Conservation (phyloP, 306 rosid species). For the Quercus cerris region DNA sequence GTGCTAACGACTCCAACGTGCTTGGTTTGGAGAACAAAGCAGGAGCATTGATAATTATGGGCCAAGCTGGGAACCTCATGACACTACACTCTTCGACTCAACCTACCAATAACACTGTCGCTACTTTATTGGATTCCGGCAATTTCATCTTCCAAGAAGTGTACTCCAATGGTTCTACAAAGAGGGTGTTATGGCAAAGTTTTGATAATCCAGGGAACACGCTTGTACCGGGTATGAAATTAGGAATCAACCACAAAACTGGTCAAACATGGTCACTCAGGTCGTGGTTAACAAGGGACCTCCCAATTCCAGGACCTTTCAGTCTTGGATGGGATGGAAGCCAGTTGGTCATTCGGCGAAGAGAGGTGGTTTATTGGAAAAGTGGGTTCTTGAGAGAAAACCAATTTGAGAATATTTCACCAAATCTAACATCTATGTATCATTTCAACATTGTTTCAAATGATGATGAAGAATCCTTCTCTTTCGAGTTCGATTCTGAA, state of each 20-base stretch:
- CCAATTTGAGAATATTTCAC: too few relatives aligned
- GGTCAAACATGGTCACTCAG: neutral
- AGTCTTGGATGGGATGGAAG: too few relatives aligned
- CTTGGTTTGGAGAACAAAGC: too few relatives aligned
- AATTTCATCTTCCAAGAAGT: constrained; percentile 11
- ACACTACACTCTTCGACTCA: too few relatives aligned
- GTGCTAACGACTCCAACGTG: too few relatives aligned
- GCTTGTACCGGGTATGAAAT: neutral
- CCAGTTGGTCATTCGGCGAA: too few relatives aligned
- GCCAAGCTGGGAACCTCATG: too few relatives aligned
- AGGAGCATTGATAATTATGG: too few relatives aligned
- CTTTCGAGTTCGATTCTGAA: too few relatives aligned
- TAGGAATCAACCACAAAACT: neutral
- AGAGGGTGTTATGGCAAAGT: constrained; percentile 9
- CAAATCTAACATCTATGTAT: neutral
- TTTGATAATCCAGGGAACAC: constrained; percentile 8
- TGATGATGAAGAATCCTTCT: neutral
- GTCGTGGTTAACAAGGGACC: neutral
- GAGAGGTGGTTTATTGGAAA: too few relatives aligned
- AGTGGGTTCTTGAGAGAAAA: too few relatives aligned
- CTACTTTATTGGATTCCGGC: neutral
- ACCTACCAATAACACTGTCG: neutral
- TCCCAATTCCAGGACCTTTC: neutral
- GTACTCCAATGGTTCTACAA: neutral
- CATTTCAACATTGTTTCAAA: neutral